phyloP scores from a whole-genome alignment of 2,329 filamentous ascomycete species.

The Venturia nashicola region DNA sequence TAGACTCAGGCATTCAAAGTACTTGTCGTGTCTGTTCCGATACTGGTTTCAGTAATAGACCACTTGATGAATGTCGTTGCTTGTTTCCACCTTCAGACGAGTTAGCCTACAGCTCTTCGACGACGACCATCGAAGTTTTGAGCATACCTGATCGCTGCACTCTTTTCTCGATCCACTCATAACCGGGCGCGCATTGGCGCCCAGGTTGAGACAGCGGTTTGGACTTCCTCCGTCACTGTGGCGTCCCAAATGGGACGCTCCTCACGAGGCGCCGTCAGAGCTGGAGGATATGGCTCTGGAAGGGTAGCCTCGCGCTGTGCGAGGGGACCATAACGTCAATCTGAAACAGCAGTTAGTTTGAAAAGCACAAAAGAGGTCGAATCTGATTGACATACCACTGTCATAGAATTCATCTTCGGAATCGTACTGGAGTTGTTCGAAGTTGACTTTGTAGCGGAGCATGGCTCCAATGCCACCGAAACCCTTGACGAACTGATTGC shows the following conservation, averaged over 20 bases:
- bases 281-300: slow-evolving; percentile 44
- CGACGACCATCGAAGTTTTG: not conserved
- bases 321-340: slow-evolving; percentile 89
- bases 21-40: not conserved
- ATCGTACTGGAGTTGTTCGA: slow-evolving; percentile 90
- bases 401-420: slow-evolving; percentile 79
- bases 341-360: slow-evolving; percentile 24
- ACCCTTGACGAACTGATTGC: slow-evolving; percentile 99
- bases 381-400: slow-evolving; percentile 27
- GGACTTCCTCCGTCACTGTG: not conserved
- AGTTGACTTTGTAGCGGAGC: slow-evolving; percentile 99
- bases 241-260: slow-evolving; percentile 16
- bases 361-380: not conserved
- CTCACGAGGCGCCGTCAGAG: slow-evolving; percentile 42
- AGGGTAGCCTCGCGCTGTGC: slow-evolving; percentile 72
- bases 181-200: slow-evolving; percentile 12
- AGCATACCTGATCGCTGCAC: not conserved
- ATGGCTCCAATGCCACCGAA: slow-evolving; percentile 98
- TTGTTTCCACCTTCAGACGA: not conserved
- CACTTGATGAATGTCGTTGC: not conserved
- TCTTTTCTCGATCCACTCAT: slow-evolving; percentile 1
- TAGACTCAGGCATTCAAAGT: not conserved
- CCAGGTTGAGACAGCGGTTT: slow-evolving; percentile 22
- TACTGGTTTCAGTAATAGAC: not conserved
- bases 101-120: not conserved